Percentiles rank a stretch among this genome's conserved stretches.
These are phyloP conservation scores for Flaveria bidentis DNA, from an alignment of 129 eudicot species.

Conservation along the genomic window DNA sequence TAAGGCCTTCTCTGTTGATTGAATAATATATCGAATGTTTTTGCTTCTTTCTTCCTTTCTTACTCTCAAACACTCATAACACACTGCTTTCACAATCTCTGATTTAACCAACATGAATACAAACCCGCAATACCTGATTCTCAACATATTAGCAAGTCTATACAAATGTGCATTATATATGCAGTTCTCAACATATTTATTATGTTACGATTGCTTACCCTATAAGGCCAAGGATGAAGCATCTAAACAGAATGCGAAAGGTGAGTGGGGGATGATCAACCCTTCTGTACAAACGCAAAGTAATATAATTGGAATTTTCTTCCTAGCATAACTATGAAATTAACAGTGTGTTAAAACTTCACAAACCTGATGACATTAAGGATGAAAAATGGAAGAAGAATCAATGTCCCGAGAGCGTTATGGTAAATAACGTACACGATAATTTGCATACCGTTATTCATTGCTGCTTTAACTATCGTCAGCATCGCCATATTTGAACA, in stretches of 20 bases:
- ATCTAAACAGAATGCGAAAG: slow-evolving; percentile 31
- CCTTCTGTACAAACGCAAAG: slow-evolving; percentile 16
- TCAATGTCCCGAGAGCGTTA: slow-evolving; percentile 34
- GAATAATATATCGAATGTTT: too few species aligned
- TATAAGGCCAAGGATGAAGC: slow-evolving; percentile 40
- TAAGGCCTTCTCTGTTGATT: too few species aligned
- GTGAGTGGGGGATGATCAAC: slow-evolving; percentile 26
- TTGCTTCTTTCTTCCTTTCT: too few species aligned
- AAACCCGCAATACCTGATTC: too few species aligned
- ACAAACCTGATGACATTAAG: background rate
- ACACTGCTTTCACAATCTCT: too few species aligned
- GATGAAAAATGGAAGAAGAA: slow-evolving; percentile 34
- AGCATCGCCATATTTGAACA: slow-evolving; percentile 24
- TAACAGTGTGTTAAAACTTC: too few species aligned
- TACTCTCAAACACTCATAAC: too few species aligned
- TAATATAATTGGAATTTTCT: background rate
- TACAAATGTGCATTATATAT: too few species aligned
- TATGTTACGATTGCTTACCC: slow-evolving; percentile 32
- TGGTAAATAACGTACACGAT: slow-evolving; percentile 38
- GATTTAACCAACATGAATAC: too few species aligned
- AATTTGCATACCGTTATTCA: slow-evolving; percentile 32
- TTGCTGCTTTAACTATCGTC: slow-evolving; percentile 40
- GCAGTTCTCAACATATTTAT: too few species aligned
- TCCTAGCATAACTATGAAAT: too few species aligned
- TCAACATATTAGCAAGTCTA: too few species aligned